Conservation (phyloP, 495 filamentous ascomycete species). For the Filosporella fistucella region DNA sequence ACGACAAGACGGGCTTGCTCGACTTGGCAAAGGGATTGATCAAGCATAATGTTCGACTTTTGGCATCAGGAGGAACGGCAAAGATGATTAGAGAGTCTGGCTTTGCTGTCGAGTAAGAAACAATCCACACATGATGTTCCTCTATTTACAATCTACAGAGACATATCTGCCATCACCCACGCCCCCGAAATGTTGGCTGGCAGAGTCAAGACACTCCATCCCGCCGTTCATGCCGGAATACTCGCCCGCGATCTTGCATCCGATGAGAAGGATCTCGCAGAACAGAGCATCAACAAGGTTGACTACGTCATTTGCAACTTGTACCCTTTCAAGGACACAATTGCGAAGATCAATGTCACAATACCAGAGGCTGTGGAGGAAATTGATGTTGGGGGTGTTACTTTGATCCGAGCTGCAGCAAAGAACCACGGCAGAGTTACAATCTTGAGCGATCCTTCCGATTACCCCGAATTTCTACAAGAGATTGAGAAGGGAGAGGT, state of each 20-base stretch:
- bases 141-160: constrained; percentile 41
- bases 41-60: constrained; percentile 83
- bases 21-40: constrained; percentile 94
- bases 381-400: constrained; percentile 97
- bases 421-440: constrained; percentile 97
- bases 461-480: constrained; percentile 90
- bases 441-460: constrained; percentile 86
- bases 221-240: constrained; percentile 88
- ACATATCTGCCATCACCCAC: constrained; percentile 95
- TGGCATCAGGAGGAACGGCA: constrained; percentile 91
- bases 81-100: constrained; percentile 93
- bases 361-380: constrained; percentile 96
- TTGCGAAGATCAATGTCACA: constrained; percentile 94
- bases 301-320: constrained; percentile 99
- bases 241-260: constrained; percentile 87
- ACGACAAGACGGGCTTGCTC: constrained; percentile 94
- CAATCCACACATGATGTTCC: background rate
- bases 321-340: constrained; percentile 97
- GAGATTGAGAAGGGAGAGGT: constrained; percentile 86
- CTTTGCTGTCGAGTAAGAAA: constrained; percentile 74
- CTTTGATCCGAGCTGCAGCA: constrained; percentile 89
- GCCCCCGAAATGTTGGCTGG: constrained; percentile 98
- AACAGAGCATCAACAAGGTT: constrained; percentile 95
- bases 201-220: constrained; percentile 95
- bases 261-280: constrained; percentile 93